Percentiles rank a stretch among this genome's conserved stretches.
phyloP scores from a whole-genome alignment of 2,329 filamentous ascomycete genomes.

The Microthyrium microscopicum region DNA sequence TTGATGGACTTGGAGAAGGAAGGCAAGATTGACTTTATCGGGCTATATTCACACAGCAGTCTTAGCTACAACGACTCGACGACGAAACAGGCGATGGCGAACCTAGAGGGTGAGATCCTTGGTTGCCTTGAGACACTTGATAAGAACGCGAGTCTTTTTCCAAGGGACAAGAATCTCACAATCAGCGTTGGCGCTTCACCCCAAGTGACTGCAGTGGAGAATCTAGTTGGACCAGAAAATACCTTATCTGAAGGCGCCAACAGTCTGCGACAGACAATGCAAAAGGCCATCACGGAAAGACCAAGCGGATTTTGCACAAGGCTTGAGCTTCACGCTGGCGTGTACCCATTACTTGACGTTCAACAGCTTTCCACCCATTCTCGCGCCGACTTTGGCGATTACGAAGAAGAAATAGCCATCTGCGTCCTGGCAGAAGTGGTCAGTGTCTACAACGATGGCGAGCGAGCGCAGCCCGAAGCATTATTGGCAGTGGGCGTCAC shows the following conservation, averaged over 20 bases:
- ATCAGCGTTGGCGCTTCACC: conserved; percentile 65
- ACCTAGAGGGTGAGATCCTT: conserved; percentile 43
- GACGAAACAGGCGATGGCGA: conserved; percentile 40
- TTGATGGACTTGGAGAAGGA: conserved; percentile 24
- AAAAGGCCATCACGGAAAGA: conserved; percentile 8
- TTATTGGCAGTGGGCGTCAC: conserved; percentile 53
- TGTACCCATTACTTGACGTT: conserved; percentile 60
- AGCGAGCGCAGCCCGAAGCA: conserved; percentile 45
- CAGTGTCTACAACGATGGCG: conserved; percentile 46
- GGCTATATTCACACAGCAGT: conserved; percentile 59
- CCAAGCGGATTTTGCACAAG: conserved; percentile 8
- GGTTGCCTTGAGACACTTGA: conserved; percentile 32
- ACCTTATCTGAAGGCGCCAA: not conserved
- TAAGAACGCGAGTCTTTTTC: conserved; percentile 16
- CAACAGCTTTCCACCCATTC: conserved; percentile 64
- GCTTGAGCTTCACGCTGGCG: conserved; percentile 59
- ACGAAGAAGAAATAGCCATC: conserved; percentile 45
- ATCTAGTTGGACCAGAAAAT: not conserved
- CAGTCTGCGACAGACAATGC: not conserved
- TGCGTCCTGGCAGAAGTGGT: conserved; percentile 57
- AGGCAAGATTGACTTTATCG: conserved; percentile 32
- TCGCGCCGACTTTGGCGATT: conserved; percentile 21
- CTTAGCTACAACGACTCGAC: conserved; percentile 47
- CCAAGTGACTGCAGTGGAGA: conserved; percentile 23
- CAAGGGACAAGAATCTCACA: conserved; percentile 24